Evolutionary conservation across 1,139 yeast species (phyloP), one percentile per base, ranked within the genome.

Genomic region (Suhomyces bolitotheri): DNA sequence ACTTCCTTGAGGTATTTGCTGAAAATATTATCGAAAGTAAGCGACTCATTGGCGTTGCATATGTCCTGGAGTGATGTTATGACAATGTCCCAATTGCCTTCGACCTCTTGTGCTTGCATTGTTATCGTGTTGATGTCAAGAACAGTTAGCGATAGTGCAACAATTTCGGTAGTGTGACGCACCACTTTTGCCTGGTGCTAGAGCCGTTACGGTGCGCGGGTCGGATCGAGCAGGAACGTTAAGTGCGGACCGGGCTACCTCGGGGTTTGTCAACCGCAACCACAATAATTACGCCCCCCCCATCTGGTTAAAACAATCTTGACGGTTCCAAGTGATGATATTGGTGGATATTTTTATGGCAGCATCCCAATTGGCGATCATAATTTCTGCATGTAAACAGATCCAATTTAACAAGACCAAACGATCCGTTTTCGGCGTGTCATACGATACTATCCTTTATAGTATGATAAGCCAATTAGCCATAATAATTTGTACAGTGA

Each of bases 1-100:
- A 34, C 38, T 5, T 55, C 58, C 6, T 56, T 43, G 16, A 54
- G 49, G 30, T 63, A 51, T 29, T 62, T 46, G 20, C 52, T 54
- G 44, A 63, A 62, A 19, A 67, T 53, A 36, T 69, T 71, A 44
- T 80, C 82, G 39, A 82, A 75, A 3, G 73, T 54, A 5, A 66
- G 55, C 11, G 73, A 66, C 47, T 78, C 85, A 49, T 80, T 80
- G 28, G 78, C 66, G 44, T 76, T 80, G 55, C 80, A 78, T 11
- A 80, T 71, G 47, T 82, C 89, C 53, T 82, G 89, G 17, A 82
- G 63, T 2, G 84, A 78, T 5, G 86, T 71, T 10, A 79, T 65
- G 6, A 80, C 79, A 25, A 76, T 72, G 50, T 80, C 85, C 90
- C 90, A 82, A 50, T 78, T 74, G 1, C 85, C 81, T 30, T 34